Evolutionary conservation across 164 flowering plant genomes (phyloP).

Genomic region (Macadamia integrifolia): DNA sequence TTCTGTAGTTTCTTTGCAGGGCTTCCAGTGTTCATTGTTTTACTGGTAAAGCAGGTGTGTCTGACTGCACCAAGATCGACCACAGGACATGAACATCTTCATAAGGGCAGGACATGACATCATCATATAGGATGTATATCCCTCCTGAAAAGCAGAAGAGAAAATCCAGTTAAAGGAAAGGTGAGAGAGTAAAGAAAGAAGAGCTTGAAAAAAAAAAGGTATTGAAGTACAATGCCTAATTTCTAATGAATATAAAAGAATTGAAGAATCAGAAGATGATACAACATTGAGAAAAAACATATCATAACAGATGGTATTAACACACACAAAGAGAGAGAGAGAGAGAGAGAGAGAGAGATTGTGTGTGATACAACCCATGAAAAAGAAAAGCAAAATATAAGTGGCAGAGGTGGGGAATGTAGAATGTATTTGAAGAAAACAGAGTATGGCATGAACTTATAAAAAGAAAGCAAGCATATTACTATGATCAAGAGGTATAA

Average conservation of each 20-base stretch:
- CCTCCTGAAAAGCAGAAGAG: slow-evolving; percentile 55
- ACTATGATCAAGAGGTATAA: too few relatives aligned
- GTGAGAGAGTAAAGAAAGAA: background rate
- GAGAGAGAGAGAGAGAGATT: too few relatives aligned
- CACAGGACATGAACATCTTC: slow-evolving; percentile 96
- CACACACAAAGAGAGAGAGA: too few relatives aligned
- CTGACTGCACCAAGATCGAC: slow-evolving; percentile 91
- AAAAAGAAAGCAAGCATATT: too few relatives aligned
- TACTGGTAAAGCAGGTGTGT: slow-evolving; percentile 42
- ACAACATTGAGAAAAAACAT: too few relatives aligned
- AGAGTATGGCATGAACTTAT: background rate
- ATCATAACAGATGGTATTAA: too few relatives aligned
- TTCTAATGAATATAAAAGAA: too few relatives aligned
- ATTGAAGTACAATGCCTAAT: too few relatives aligned
- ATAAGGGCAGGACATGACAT: slow-evolving; percentile 87
- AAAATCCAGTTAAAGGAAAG: background rate
- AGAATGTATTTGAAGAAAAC: background rate
- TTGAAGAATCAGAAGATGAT: too few relatives aligned
- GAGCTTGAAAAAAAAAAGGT: too few relatives aligned
- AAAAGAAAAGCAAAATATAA: background rate
- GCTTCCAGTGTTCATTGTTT: slow-evolving; percentile 24
- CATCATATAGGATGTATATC: slow-evolving; percentile 88
- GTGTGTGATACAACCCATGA: slow-evolving; percentile 2
- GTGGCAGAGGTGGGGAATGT: background rate
- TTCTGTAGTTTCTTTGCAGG: slow-evolving; percentile 3